phyloP scores from a whole-genome alignment of 441 rosid genomes.

The Gossypium schwendimanii region DNA sequence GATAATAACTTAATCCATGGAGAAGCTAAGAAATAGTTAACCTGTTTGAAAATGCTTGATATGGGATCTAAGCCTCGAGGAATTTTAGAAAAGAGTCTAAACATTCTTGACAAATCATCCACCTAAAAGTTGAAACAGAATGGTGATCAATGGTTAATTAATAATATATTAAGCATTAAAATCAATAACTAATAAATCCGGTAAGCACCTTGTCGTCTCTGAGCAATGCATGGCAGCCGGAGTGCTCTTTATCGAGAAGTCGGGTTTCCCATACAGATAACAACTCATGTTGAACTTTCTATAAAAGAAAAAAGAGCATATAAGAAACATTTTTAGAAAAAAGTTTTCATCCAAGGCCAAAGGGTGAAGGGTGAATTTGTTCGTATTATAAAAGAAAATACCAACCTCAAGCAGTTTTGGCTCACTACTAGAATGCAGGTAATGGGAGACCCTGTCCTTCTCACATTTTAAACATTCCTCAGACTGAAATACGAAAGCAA shows the following conservation, averaged over 20 bases:
- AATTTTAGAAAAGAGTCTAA: slow-evolving; percentile 35
- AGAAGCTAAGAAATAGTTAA: not conserved
- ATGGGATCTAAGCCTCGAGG: slow-evolving; percentile 37
- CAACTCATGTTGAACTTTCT: slow-evolving; percentile 39
- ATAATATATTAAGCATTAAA: slow-evolving; percentile 7
- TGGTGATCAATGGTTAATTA: not conserved
- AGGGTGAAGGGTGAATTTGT: no score
- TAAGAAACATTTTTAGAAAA: not conserved
- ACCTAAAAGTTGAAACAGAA: slow-evolving; percentile 20
- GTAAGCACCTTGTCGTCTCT: slow-evolving; percentile 29
- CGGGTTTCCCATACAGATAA: slow-evolving; percentile 33
- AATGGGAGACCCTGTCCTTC: slow-evolving; percentile 39
- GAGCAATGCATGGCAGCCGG: slow-evolving; percentile 45
- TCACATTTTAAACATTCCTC: slow-evolving; percentile 41
- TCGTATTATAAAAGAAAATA: not conserved
- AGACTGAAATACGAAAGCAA: slow-evolving; percentile 19
- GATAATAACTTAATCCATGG: not conserved
- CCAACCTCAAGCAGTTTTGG: slow-evolving; percentile 42
- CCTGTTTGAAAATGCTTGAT: slow-evolving; percentile 39
- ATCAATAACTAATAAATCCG: not conserved
- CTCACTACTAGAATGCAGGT: slow-evolving; percentile 38
- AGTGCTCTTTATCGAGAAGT: slow-evolving; percentile 42
- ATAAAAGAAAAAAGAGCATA: not conserved
- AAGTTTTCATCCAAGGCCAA: not conserved
- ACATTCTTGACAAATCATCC: slow-evolving; percentile 45